phyloP scores from a whole-genome alignment of 192 early-diverging fungal species.

The Rhizophagus clarus region DNA sequence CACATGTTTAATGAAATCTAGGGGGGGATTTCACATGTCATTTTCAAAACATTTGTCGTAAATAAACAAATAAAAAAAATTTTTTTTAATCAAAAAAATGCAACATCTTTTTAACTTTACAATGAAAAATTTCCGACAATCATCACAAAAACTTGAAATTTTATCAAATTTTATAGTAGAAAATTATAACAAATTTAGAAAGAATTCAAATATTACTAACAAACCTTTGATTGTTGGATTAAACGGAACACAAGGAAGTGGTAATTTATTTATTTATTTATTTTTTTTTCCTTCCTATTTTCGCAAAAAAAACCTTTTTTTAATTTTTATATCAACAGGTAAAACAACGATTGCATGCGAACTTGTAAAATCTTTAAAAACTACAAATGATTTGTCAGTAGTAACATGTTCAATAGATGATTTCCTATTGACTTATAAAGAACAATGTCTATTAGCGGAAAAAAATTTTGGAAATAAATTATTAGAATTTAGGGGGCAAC shows the following conservation, averaged over 20 bases:
- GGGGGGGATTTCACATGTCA: too few species aligned
- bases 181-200: conserved; percentile 1
- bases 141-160: background rate
- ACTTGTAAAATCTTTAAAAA: conserved; percentile 48
- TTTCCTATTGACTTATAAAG: conserved; percentile 72
- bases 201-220: too few species aligned
- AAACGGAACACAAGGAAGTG: conserved; percentile 80
- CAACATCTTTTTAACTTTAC: too few species aligned
- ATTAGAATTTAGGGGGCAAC: conserved; percentile 79
- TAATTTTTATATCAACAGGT: background rate
- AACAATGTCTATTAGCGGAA: conserved; percentile 59
- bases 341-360: conserved; percentile 16
- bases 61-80: too few species aligned
- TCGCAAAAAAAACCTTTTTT: background rate
- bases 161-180: conserved; percentile 11
- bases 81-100: background rate
- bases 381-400: conserved; percentile 51
- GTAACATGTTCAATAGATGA: conserved; percentile 83
- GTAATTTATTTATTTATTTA: conserved; percentile 35
- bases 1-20: too few species aligned
- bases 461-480: conserved; percentile 64
- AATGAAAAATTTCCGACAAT: too few species aligned
- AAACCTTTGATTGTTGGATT: conserved; percentile 73
- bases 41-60: too few species aligned
- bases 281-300: background rate